A percentile compares a stretch with the other conserved stretches of the same genome.
Conservation (phyloP, 495 filamentous ascomycete genomes). For the Oleoguttula mirabilis region DNA sequence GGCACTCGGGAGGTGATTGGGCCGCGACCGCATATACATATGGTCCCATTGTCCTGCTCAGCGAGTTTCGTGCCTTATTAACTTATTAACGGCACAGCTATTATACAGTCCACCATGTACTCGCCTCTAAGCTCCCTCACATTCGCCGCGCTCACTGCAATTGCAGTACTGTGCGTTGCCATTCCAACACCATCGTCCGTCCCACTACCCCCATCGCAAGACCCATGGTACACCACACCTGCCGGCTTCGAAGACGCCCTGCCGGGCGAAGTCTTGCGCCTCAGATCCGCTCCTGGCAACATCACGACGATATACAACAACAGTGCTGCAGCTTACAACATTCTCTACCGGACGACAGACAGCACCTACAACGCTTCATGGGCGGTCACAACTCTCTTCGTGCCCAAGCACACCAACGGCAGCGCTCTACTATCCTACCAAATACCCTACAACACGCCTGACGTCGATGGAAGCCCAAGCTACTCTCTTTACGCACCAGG, state of each 20-base stretch:
- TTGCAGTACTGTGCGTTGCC: background rate
- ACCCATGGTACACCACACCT: constrained; percentile 39
- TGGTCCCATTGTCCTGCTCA: no score
- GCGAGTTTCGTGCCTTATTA: no score
- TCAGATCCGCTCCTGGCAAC: constrained; percentile 36
- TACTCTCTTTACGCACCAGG: constrained; percentile 21
- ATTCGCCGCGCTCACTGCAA: background rate
- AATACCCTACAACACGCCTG: constrained; percentile 34
- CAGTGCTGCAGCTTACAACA: constrained; percentile 31
- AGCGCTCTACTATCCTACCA: constrained; percentile 35
- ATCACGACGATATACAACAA: constrained; percentile 18
- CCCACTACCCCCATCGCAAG: constrained; percentile 28
- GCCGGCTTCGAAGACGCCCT: constrained; percentile 27
- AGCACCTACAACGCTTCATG: constrained; percentile 32
- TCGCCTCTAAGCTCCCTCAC: no score
- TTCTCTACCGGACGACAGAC: constrained; percentile 43
- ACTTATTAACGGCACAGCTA: no score
- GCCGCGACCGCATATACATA: no score
- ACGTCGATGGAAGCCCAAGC: constrained; percentile 27
- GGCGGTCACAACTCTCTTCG: constrained; percentile 40
- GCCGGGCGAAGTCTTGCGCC: constrained; percentile 37
- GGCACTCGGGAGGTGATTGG: no score
- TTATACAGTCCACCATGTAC: no score
- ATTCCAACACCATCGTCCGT: background rate
- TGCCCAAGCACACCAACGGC: constrained; percentile 24